A percentile compares a stretch with the other conserved stretches of the same genome.
These are phyloP conservation scores for Aureobasidium sp. DNA, from an alignment of 2,329 filamentous ascomycete species.

Conservation along the genomic window DNA sequence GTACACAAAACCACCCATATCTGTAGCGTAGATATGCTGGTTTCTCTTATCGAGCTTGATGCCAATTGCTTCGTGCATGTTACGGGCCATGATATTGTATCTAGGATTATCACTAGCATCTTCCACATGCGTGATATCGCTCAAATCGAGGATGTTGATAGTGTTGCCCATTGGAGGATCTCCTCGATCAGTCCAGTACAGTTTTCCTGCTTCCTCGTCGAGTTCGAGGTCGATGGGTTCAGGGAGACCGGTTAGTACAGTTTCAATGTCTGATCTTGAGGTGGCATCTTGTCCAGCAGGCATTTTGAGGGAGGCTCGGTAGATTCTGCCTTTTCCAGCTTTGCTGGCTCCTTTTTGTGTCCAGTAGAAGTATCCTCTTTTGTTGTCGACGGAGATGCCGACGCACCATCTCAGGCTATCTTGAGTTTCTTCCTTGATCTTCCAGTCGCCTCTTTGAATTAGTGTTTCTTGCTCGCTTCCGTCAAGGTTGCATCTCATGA, in stretches of 20 bases:
- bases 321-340: conserved; percentile 43
- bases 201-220: conserved; percentile 33
- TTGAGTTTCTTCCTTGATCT: conserved; percentile 20
- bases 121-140: neutral
- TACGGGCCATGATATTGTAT: conserved; percentile 18
- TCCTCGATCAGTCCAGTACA: conserved; percentile 56
- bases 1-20: conserved; percentile 28
- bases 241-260: conserved; percentile 37
- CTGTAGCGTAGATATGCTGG: conserved; percentile 31
- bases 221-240: conserved; percentile 52
- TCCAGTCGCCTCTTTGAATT: conserved; percentile 31
- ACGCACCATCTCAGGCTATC: conserved; percentile 43
- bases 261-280: conserved; percentile 33
- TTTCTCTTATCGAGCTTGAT: conserved; percentile 32
- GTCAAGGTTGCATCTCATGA: conserved; percentile 29
- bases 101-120: neutral
- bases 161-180: conserved; percentile 46
- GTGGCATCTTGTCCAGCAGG: conserved; percentile 26
- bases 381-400: conserved; percentile 41
- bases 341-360: conserved; percentile 49
- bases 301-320: conserved; percentile 37
- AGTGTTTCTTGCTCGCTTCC: conserved; percentile 29
- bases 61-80: conserved; percentile 41
- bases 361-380: conserved; percentile 46
- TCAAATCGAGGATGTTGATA: conserved; percentile 31